Percentiles rank a stretch among this genome's conserved stretches.
Evolutionary conservation across 177 flowering plant species (phyloP).

Genomic region (Vitis hybrid): DNA sequence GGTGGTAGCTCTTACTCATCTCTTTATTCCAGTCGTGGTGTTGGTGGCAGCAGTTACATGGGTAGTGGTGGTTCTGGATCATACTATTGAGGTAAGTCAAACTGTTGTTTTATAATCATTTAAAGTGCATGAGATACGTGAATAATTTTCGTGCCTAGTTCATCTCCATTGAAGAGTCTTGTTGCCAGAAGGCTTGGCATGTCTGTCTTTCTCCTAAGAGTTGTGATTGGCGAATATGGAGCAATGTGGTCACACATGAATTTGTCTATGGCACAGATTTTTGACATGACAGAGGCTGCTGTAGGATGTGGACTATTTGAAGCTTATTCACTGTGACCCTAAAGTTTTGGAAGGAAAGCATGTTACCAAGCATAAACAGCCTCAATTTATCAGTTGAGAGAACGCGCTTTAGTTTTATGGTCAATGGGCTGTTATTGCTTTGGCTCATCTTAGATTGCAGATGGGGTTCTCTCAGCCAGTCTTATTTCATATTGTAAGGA

Average conservation of each 20-base stretch:
- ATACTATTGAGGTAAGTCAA: constrained; percentile 69
- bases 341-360: constrained; percentile 21
- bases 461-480: constrained; percentile 5
- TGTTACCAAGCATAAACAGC: constrained; percentile 10
- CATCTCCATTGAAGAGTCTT: constrained; percentile 10
- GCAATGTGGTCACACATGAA: constrained; percentile 45
- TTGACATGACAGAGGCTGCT: constrained; percentile 39
- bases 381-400: neutral
- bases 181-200: constrained; percentile 16
- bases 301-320: constrained; percentile 43
- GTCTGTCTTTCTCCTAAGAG: constrained; percentile 17
- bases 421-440: neutral
- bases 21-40: constrained; percentile 68
- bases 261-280: constrained; percentile 57
- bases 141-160: neutral
- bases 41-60: constrained; percentile 75
- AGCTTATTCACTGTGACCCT: constrained; percentile 33
- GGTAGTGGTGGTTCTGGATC: constrained; percentile 81
- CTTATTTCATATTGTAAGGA: constrained; percentile 18
- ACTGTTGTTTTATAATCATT: neutral
- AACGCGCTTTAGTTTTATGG: neutral
- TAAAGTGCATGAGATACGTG: constrained; percentile 1
- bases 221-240: constrained; percentile 26
- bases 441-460: constrained; percentile 5
- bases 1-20: constrained; percentile 89